Evolutionary conservation across 2,329 filamentous ascomycete species (phyloP).

Genomic region (Amauroascus niger): DNA sequence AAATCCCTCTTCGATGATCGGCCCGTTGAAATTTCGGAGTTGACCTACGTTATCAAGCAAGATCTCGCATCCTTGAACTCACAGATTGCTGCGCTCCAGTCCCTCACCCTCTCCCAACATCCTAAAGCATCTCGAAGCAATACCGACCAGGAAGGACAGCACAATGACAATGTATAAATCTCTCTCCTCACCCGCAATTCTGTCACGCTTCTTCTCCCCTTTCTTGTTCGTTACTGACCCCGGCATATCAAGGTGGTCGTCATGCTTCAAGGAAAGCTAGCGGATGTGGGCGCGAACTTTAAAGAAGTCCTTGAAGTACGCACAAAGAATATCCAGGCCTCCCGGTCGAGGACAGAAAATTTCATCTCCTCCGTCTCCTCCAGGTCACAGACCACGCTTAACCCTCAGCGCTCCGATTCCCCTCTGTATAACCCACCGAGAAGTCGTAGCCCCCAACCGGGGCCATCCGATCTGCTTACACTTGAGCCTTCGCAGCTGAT

Average conservation of each 20-base stretch:
- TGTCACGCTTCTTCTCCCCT: neutral
- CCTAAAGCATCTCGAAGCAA: conserved; percentile 45
- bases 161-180: conserved; percentile 76
- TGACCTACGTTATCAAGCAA: conserved; percentile 97
- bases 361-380: conserved; percentile 86
- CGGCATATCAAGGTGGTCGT: conserved; percentile 58
- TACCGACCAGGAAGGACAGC: conserved; percentile 74
- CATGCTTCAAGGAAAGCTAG: conserved; percentile 79
- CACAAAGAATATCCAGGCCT: conserved; percentile 96
- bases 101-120: conserved; percentile 66
- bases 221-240: neutral
- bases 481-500: conserved; percentile 76
- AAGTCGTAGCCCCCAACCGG: conserved; percentile 54
- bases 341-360: conserved; percentile 83
- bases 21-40: conserved; percentile 91
- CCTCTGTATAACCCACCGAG: conserved; percentile 76
- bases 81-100: conserved; percentile 75
- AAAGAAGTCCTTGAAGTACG: conserved; percentile 94
- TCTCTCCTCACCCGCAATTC: neutral
- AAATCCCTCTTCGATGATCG: conserved; percentile 96
- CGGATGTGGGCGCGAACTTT: conserved; percentile 88
- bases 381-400: conserved; percentile 55
- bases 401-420: conserved; percentile 64
- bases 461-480: conserved; percentile 60
- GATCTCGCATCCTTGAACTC: conserved; percentile 78